Conservation (phyloP, 2,329 filamentous ascomycete species). For the Cladophialophora carrionii region DNA sequence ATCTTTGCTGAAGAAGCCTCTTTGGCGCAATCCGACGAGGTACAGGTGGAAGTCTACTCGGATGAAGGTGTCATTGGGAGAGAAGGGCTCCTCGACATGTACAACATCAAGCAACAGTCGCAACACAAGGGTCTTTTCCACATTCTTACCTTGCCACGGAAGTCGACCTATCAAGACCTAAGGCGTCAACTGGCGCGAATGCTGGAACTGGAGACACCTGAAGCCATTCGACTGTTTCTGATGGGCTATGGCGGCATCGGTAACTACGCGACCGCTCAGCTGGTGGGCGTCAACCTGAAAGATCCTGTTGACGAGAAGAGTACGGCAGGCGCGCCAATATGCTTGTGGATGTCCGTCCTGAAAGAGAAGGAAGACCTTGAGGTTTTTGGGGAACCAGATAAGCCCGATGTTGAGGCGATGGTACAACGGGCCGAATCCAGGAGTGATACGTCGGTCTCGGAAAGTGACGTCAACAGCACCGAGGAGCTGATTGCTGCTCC, state of each 20-base stretch:
- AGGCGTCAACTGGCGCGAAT: constrained; percentile 25
- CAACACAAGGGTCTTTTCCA: constrained; percentile 26
- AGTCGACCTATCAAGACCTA: constrained; percentile 30
- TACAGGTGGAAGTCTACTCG: constrained; percentile 49
- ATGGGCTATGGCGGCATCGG: constrained; percentile 31
- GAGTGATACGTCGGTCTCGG: not conserved
- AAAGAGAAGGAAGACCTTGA: constrained; percentile 33
- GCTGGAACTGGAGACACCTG: constrained; percentile 26
- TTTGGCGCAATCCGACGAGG: constrained; percentile 34
- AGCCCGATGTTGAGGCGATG: not conserved
- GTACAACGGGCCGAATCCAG: constrained; percentile 1
- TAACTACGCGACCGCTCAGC: constrained; percentile 26
- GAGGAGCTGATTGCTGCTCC: constrained; percentile 26
- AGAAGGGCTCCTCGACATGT: constrained; percentile 47
- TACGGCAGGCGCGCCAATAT: constrained; percentile 21
- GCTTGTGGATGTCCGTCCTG: constrained; percentile 37
- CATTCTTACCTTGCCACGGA: constrained; percentile 11
- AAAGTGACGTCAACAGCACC: not conserved
- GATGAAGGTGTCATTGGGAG: constrained; percentile 43
- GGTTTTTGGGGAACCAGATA: constrained; percentile 29
- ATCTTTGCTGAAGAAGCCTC: constrained; percentile 23
- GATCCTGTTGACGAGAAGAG: constrained; percentile 13
- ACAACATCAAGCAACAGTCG: constrained; percentile 44
- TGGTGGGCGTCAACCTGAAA: constrained; percentile 22
- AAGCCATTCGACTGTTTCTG: constrained; percentile 30